Conservation (phyloP, 1,284 basidiomycete genomes). For the Mycosarcoma mackinlayi region DNA sequence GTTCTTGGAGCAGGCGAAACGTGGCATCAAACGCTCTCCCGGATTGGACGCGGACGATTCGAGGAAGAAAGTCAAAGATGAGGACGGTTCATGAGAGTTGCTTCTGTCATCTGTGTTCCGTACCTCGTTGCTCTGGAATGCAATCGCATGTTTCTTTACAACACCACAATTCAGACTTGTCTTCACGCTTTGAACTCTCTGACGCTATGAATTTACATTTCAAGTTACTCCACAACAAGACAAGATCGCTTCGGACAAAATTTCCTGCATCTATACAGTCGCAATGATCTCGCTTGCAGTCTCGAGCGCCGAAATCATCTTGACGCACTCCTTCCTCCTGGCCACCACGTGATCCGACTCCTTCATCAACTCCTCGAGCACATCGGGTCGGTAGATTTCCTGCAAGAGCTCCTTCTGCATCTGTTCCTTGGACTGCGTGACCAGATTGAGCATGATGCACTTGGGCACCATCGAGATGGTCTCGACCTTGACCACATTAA, state of each 20-base stretch:
- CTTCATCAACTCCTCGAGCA: conserved; percentile 66
- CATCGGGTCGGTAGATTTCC: conserved; percentile 65
- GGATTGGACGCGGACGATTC: conserved; percentile 17
- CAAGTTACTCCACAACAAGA: conserved; percentile 3
- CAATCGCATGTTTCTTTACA: no score
- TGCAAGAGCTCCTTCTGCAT: conserved; percentile 84
- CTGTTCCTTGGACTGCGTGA: conserved; percentile 90
- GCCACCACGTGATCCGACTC: conserved; percentile 66
- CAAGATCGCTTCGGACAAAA: neutral
- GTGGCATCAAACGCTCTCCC: conserved; percentile 77
- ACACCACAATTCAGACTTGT: no score
- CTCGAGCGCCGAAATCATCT: conserved; percentile 68
- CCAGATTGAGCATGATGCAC: conserved; percentile 92
- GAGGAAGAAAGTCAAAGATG: conserved; percentile 22
- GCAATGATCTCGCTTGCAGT: conserved; percentile 65
- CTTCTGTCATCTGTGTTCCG: neutral
- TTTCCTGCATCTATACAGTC: conserved; percentile 52
- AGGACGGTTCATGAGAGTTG: neutral
- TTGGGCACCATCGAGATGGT: conserved; percentile 99
- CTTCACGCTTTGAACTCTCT: no score
- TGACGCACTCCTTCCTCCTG: conserved; percentile 66
- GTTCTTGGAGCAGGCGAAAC: conserved; percentile 96
- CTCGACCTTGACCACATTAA: conserved; percentile 84
- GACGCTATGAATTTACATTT: conserved; percentile 18
- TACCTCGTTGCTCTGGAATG: neutral